Base-by-base conservation (phyloP, 352 stramenopile species). In the Albugo laibachii region DNA sequence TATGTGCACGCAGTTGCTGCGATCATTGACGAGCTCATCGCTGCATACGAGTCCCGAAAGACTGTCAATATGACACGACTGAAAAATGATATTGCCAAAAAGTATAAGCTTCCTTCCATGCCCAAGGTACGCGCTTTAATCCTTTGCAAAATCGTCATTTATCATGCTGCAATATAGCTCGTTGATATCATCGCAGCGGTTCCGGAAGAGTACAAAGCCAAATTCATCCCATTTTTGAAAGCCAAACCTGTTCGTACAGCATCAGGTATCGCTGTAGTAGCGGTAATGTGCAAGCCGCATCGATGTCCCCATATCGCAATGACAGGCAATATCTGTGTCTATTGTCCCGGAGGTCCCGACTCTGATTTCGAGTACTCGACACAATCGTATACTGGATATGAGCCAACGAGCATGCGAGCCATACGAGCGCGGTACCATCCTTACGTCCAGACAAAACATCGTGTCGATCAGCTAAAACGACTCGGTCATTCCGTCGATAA, bases 311-410 rank as follows among this genome's bases (percentile, higher is more conserved):
- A 98, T 65, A 95, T 98, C 53, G 87, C 88, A 35, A 95, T 96
- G 66, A 98, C 91, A 0, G 91, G 91, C 36, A 95, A 96, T 56
- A 94, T 97, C 27, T 98, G 93, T 54, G 87, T 98, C 13, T 98
- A 97, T 56, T 97, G 92, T 59, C 88, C 89, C 0, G 93, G 93
- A 34, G 93, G 93, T 1, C 92, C 92, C 0, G 93, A 98, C 72
- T 92, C 68, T 42, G 93, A 98, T 59, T 98, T 98, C 73, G 93
- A 98, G 69, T 98, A 98, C 68, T 95, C 79, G 10, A 97, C 93
- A 13, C 65, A 83, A 56, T 80, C 92, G 2, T 98, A 98, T 62
- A 98, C 93, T 4, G 93, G 93, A 15, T 98, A 98, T 57, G 93
- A 98, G 61, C 93, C 93, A 21, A 98, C 93, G 20, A 94, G 73